Evolutionary conservation across 768 basidiomycete genomes (phyloP).

Genomic region (Phanerochaete sordida): DNA sequence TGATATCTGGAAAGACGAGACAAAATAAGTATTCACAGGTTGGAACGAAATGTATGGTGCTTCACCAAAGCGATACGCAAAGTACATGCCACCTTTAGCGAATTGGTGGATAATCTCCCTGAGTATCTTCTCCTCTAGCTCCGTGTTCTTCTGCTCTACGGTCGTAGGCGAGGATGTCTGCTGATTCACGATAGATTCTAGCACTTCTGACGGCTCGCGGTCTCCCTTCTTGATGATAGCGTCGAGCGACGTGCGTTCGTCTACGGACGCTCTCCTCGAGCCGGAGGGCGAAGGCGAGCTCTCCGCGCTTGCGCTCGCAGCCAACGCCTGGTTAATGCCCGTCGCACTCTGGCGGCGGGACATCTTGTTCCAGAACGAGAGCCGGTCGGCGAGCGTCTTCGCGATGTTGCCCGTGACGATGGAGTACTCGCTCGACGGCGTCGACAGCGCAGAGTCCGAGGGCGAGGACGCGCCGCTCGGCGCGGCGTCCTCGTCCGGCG

Average conservation of each 20-base stretch:
- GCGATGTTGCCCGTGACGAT: slow-evolving; percentile 47
- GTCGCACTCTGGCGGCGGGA: slow-evolving; percentile 32
- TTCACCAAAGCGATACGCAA: slow-evolving; percentile 78
- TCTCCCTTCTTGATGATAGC: slow-evolving; percentile 20
- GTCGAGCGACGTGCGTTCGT: slow-evolving; percentile 25
- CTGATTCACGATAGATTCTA: slow-evolving; percentile 54
- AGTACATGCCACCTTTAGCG: slow-evolving; percentile 86
- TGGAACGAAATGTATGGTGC: slow-evolving; percentile 27
- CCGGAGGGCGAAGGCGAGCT: slow-evolving; percentile 7
- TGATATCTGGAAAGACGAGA: slow-evolving; percentile 52
- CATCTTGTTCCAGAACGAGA: slow-evolving; percentile 74
- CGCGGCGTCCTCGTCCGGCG: slow-evolving; percentile 8
- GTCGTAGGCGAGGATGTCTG: slow-evolving; percentile 62
- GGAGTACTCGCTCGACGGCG: slow-evolving; percentile 45
- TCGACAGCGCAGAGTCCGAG: slow-evolving; percentile 44
- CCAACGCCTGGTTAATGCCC: slow-evolving; percentile 10
- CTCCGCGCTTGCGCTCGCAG: background rate
- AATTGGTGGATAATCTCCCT: slow-evolving; percentile 76
- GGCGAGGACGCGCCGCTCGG: slow-evolving; percentile 23
- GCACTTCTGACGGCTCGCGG: slow-evolving; percentile 42
- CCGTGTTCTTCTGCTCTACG: slow-evolving; percentile 62
- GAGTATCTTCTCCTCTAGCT: slow-evolving; percentile 82
- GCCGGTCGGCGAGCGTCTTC: slow-evolving; percentile 57
- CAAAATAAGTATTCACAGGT: background rate
- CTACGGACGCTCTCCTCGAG: slow-evolving; percentile 12